These are phyloP conservation scores for Trichoderma asperelloides DNA, from an alignment of 495 filamentous ascomycete species.

Conservation along the genomic window DNA sequence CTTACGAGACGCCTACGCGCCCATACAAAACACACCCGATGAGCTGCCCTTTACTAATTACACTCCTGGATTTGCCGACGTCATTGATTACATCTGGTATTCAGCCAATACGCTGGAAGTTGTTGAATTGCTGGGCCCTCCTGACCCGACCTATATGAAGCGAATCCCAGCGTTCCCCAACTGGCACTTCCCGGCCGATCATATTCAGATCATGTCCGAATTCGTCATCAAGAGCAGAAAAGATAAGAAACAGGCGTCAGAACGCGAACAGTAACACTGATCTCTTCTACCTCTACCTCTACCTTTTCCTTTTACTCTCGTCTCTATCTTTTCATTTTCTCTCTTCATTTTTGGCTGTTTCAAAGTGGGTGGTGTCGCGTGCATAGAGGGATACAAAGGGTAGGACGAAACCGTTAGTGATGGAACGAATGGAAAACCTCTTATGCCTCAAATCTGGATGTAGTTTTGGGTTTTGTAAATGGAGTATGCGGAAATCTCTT, in stretches of 20 bases:
- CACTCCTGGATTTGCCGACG: slow-evolving; percentile 78
- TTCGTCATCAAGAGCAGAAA: slow-evolving; percentile 83
- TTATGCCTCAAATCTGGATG: slow-evolving; percentile 9
- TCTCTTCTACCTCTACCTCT: neutral
- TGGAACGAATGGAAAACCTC: neutral
- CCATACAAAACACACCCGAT: slow-evolving; percentile 54
- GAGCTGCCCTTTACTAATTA: slow-evolving; percentile 94
- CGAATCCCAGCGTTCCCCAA: slow-evolving; percentile 93
- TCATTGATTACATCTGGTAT: slow-evolving; percentile 97
- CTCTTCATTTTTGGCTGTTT: neutral
- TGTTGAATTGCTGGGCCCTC: slow-evolving; percentile 76
- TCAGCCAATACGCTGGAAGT: slow-evolving; percentile 85
- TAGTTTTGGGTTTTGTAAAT: slow-evolving; percentile 9
- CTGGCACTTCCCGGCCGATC: slow-evolving; percentile 94
- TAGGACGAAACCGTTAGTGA: slow-evolving; percentile 7
- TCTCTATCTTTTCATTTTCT: neutral
- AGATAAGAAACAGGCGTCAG: slow-evolving; percentile 53
- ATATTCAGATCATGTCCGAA: slow-evolving; percentile 85
- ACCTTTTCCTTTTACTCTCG: neutral
- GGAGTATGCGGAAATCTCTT: neutral
- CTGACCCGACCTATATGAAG: slow-evolving; percentile 83
- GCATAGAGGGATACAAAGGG: slow-evolving; percentile 6
- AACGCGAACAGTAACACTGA: neutral
- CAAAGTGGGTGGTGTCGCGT: slow-evolving; percentile 4
- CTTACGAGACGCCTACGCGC: slow-evolving; percentile 76